These are phyloP conservation scores for Jaapia argillacea DNA, from an alignment of 768 basidiomycete genomes.

Conservation along the genomic window DNA sequence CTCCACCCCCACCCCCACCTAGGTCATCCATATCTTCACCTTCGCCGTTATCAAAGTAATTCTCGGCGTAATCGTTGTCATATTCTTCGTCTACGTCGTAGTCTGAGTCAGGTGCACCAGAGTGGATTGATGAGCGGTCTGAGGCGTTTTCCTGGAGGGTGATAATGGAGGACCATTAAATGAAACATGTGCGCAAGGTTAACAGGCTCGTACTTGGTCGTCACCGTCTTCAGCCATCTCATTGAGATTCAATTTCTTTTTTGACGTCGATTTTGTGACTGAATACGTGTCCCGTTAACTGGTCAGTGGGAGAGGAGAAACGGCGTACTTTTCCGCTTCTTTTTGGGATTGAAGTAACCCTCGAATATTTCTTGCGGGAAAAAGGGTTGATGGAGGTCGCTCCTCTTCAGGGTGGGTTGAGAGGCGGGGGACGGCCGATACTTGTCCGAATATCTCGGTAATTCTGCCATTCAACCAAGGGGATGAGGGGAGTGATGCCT, in stretches of 20 bases:
- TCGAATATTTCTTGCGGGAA: slow-evolving; percentile 74
- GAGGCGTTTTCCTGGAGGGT: slow-evolving; percentile 23
- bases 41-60: slow-evolving; percentile 89
- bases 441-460: slow-evolving; percentile 79
- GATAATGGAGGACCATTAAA: slow-evolving; percentile 3
- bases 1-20: slow-evolving; percentile 59
- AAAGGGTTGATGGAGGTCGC: slow-evolving; percentile 63
- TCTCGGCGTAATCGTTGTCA: slow-evolving; percentile 84
- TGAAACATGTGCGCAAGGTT: not conserved
- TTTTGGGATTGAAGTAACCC: slow-evolving; percentile 67
- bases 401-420: slow-evolving; percentile 59
- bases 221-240: slow-evolving; percentile 59
- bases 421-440: slow-evolving; percentile 53
- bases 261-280: slow-evolving; percentile 18
- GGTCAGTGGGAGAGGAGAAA: not conserved
- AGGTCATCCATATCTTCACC: slow-evolving; percentile 72
- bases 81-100: slow-evolving; percentile 88
- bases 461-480: slow-evolving; percentile 30
- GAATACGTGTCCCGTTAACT: not conserved
- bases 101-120: slow-evolving; percentile 57
- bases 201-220: slow-evolving; percentile 31
- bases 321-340: slow-evolving; percentile 43
- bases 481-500: not conserved
- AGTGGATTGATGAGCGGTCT: slow-evolving; percentile 58
- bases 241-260: slow-evolving; percentile 50